Conservation (phyloP, 2,329 filamentous ascomycete genomes). For the Colletotrichum siamense region DNA sequence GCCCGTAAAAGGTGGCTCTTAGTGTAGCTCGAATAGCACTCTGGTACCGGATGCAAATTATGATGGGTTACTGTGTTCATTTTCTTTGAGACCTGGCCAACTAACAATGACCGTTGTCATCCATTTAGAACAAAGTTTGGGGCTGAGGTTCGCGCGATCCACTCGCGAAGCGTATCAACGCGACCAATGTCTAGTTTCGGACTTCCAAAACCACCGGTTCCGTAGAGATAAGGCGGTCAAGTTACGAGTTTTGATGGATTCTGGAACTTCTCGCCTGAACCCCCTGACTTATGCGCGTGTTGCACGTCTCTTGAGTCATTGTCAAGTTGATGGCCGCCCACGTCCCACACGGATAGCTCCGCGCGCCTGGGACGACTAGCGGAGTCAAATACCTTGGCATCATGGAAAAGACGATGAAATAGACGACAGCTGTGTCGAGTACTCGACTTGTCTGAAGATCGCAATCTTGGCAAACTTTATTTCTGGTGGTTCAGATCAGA, state of each 20-base stretch:
- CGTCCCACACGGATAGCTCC: neutral
- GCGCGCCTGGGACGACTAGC: neutral
- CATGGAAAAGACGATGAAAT: neutral
- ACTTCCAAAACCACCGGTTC: neutral
- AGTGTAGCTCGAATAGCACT: neutral
- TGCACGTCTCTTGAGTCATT: neutral
- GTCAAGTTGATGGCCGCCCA: neutral
- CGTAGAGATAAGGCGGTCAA: neutral
- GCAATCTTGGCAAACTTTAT: neutral
- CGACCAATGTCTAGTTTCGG: neutral
- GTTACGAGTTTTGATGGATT: neutral
- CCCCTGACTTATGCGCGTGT: neutral
- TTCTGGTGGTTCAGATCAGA: neutral
- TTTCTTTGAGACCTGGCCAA: neutral
- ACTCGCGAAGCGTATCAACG: neutral
- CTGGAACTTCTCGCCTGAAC: neutral
- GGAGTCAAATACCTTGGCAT: neutral
- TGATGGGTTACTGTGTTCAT: neutral
- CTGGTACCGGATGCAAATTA: neutral
- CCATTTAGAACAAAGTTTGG: neutral
- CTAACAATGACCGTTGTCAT: neutral
- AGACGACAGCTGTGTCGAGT: neutral
- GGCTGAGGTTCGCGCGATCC: neutral
- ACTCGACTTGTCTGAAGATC: neutral
- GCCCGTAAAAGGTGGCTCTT: neutral